These are phyloP conservation scores for Marasmius sp. DNA, from an alignment of 1,284 basidiomycete genomes.

Conservation along the genomic window DNA sequence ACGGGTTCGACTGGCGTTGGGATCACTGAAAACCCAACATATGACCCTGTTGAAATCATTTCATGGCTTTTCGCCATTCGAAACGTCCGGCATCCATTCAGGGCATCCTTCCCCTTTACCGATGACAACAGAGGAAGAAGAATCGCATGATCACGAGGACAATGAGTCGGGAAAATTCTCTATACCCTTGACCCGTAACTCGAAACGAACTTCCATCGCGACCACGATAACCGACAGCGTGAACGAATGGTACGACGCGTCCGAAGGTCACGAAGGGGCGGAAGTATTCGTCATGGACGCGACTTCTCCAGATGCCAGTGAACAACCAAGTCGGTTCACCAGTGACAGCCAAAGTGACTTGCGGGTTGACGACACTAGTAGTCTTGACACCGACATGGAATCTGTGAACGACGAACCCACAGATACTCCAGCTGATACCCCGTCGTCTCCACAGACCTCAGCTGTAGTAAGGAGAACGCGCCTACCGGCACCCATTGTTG, in stretches of 20 bases:
- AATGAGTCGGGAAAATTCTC: conserved; percentile 19
- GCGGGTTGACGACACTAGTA: conserved; percentile 41
- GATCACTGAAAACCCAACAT: conserved; percentile 62
- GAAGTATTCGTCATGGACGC: conserved; percentile 70
- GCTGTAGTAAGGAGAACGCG: conserved; percentile 55
- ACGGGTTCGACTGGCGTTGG: conserved; percentile 44
- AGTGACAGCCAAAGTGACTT: conserved; percentile 41
- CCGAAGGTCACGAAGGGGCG: conserved; percentile 50
- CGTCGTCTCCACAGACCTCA: conserved; percentile 7
- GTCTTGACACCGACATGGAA: conserved; percentile 45
- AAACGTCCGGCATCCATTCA: conserved; percentile 29
- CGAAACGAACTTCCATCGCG: conserved; percentile 48
- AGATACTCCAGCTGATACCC: conserved; percentile 12
- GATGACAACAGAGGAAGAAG: conserved; percentile 50
- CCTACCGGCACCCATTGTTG: conserved; percentile 67
- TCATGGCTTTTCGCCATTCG: conserved; percentile 35
- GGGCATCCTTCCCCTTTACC: conserved; percentile 43
- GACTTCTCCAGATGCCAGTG: conserved; percentile 37
- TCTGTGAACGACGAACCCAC: conserved; percentile 28
- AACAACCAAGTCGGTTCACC: conserved; percentile 40
- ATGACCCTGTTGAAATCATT: conserved; percentile 47
- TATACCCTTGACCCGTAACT: conserved; percentile 34
- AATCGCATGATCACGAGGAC: conserved; percentile 21
- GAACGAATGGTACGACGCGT: conserved; percentile 76
- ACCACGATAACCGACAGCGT: conserved; percentile 59